Percentiles rank a stretch among this genome's conserved stretches.
phyloP scores from a whole-genome alignment of 2,329 filamentous ascomycete genomes.

The Clonostachys rhizophaga region DNA sequence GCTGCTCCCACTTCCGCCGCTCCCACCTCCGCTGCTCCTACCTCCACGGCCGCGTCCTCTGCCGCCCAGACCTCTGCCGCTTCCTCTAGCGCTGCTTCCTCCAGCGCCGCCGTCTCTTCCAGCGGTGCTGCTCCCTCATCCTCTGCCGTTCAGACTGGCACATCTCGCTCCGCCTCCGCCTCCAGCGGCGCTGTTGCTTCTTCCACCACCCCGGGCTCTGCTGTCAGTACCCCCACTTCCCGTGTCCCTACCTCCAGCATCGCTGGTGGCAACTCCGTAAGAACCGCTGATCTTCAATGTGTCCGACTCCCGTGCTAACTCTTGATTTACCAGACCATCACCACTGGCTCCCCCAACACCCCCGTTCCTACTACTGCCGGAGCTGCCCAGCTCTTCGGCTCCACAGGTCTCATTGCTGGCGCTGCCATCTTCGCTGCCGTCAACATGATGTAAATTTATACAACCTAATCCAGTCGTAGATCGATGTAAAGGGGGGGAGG shows the following conservation, averaged over 20 bases:
- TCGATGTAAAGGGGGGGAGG: too few species aligned
- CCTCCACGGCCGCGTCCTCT: slow-evolving; percentile 3
- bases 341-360: slow-evolving; percentile 1
- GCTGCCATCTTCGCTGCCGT: slow-evolving; percentile 2
- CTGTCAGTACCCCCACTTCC: background rate
- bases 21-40: slow-evolving; percentile 1
- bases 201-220: slow-evolving; percentile 1
- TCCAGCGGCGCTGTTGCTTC: background rate
- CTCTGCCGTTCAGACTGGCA: slow-evolving; percentile 1
- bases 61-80: background rate
- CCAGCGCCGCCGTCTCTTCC: background rate
- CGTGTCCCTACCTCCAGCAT: background rate
- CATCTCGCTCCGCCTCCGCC: slow-evolving; percentile 2
- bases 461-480: too few species aligned
- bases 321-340: background rate
- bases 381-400: slow-evolving; percentile 3
- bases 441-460: slow-evolving; percentile 8
- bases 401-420: slow-evolving; percentile 5
- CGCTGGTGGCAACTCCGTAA: slow-evolving; percentile 4
- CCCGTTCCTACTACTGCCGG: slow-evolving; percentile 1
- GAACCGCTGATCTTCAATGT: background rate
- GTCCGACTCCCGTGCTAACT: background rate
- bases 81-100: slow-evolving; percentile 1
- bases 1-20: slow-evolving; percentile 6
- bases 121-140: background rate